Base-by-base conservation (phyloP, 1,284 basidiomycete genomes). In the Takashimella tepidaria region DNA sequence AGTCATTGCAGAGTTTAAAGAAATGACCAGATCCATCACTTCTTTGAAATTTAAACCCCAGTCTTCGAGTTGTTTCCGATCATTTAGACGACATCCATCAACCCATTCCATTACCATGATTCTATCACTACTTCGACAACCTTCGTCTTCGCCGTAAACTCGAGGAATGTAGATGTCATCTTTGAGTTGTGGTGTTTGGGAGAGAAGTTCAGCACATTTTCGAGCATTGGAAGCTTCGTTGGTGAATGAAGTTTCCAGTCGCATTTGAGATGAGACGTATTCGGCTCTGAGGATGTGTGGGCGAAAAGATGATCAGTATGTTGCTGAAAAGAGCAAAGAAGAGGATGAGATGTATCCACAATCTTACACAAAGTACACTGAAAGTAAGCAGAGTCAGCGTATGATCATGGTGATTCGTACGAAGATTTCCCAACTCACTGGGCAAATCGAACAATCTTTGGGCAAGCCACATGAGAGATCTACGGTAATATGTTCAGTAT, bases 101-200 rank as follows among this genome's bases (percentile, higher is more conserved):
- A 90, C 88, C 64, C 66, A 92, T 75, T 93, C 91, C 46, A 89
- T 87, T 1, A 86, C 86, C 81, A 93, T 84, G 40, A 93, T 82
- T 49, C 82, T 81, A 64, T 84, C 83, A 3, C 87, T 88, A 55
- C 70, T 68, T 24, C 58, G 58, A 24, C 66, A 69, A 2, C 73
- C 73, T 46, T 87, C 84, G 56, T 83, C 83, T 57, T 85, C 82
- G 2, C 83, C 81, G 65, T 85, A 87, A 0, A 92, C 87, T 55
- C 79, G 80, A 0, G 91, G 91, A 44, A 93, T 85, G 68, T 89
- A 82, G 11, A 92, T 88, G 50, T 81, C 83, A 43, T 83, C 81
- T 8, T 80, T 70, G 4, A 93, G 80, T 24, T 80, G 79, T 0
- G 88, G 84, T 56, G 76, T 77, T n/a, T 70, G 65, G 2, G 67